phyloP scores from a whole-genome alignment of 345 rosid genomes.

The Euclidium syriacum region DNA sequence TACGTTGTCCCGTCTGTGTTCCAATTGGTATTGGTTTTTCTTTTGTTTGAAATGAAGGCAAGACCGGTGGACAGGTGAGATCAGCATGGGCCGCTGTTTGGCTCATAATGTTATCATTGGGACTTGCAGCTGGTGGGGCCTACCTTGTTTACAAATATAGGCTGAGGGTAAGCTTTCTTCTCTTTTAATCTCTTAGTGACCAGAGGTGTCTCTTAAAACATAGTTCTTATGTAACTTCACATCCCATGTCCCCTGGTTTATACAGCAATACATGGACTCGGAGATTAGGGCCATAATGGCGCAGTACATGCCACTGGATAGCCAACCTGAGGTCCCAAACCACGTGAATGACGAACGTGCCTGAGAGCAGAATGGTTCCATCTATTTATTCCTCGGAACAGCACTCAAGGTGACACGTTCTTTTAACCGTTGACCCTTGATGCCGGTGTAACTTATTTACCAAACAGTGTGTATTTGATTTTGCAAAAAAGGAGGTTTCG shows the following conservation, averaged over 20 bases:
- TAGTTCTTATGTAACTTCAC: neutral
- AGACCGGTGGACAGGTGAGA: slow-evolving; percentile 57
- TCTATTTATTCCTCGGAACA: slow-evolving; percentile 4
- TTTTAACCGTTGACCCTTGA: slow-evolving; percentile 15
- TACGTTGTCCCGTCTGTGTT: neutral
- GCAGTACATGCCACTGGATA: slow-evolving; percentile 95
- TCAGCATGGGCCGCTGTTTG: slow-evolving; percentile 95
- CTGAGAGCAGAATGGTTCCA: slow-evolving; percentile 25
- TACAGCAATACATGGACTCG: slow-evolving; percentile 95
- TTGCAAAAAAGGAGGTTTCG: neutral
- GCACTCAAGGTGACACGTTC: slow-evolving; percentile 17
- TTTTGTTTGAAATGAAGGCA: slow-evolving; percentile 44
- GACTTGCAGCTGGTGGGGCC: slow-evolving; percentile 75
- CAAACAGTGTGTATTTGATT: slow-evolving; percentile 6
- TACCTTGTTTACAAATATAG: slow-evolving; percentile 88
- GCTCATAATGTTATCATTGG: slow-evolving; percentile 78
- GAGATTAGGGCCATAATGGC: slow-evolving; percentile 99
- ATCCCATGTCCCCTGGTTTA: neutral
- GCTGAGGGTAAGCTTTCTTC: slow-evolving; percentile 58
- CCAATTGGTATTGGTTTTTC: neutral
- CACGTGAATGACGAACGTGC: slow-evolving; percentile 55
- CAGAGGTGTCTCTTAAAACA: neutral
- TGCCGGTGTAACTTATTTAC: neutral
- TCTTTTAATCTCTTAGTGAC: neutral
- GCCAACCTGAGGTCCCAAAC: slow-evolving; percentile 68